Evolutionary conservation across 2,329 filamentous ascomycete species (phyloP).

Genomic region (Pseudogymnoascus sp.): DNA sequence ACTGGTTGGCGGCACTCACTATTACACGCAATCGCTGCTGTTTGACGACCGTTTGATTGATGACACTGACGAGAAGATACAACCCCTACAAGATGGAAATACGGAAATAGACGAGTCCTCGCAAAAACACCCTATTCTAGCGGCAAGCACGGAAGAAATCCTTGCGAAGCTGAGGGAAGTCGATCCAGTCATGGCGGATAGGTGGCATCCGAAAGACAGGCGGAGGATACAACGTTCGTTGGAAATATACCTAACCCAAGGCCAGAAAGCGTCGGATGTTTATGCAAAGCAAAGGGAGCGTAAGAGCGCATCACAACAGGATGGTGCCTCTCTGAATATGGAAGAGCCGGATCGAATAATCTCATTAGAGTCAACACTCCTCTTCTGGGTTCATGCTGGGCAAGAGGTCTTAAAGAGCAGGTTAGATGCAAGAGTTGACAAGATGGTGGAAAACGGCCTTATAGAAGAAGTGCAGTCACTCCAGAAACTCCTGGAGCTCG

Average conservation of each 20-base stretch:
- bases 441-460: conserved; percentile 65
- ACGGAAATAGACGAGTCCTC: conserved; percentile 28
- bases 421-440: conserved; percentile 69
- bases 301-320: conserved; percentile 28
- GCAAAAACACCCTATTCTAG: conserved; percentile 59
- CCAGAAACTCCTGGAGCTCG: conserved; percentile 36
- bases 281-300: conserved; percentile 65
- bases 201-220: conserved; percentile 90
- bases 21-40: conserved; percentile 83
- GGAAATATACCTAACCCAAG: conserved; percentile 80
- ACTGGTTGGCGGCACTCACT: conserved; percentile 88
- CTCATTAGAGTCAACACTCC: conserved; percentile 35
- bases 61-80: not conserved
- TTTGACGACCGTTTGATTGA: conserved; percentile 64
- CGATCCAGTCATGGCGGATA: conserved; percentile 79
- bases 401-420: conserved; percentile 58
- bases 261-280: conserved; percentile 72
- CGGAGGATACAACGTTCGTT: conserved; percentile 85
- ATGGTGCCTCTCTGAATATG: conserved; percentile 18
- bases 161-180: conserved; percentile 65
- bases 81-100: conserved; percentile 17
- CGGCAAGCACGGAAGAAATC: conserved; percentile 62
- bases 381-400: conserved; percentile 84
- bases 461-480: conserved; percentile 53
- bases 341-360: conserved; percentile 25